Conservation (phyloP, 352 stramenopile genomes). For the Globisporangium orthogonon region DNA sequence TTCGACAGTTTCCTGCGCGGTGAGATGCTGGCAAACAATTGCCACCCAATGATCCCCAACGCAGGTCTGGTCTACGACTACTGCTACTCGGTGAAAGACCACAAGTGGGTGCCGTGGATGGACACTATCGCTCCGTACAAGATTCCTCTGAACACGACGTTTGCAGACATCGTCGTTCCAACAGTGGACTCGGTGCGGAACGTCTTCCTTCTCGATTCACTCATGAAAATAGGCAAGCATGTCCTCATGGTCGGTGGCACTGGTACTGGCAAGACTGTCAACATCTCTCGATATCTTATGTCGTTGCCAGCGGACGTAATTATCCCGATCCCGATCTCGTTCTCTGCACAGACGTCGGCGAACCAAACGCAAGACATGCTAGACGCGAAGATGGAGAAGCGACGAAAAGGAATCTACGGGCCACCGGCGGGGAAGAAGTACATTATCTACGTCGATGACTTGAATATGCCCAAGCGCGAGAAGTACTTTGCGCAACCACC, state of each 20-base stretch:
- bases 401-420: constrained; percentile 90
- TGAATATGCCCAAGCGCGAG: constrained; percentile 95
- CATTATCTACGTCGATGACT: constrained; percentile 93
- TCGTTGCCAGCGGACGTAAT: constrained; percentile 79
- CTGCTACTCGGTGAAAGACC: constrained; percentile 79
- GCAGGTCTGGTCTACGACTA: constrained; percentile 88
- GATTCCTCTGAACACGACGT: constrained; percentile 62
- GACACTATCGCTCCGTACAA: constrained; percentile 86
- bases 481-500: constrained; percentile 93
- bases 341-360: constrained; percentile 89
- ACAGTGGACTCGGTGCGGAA: constrained; percentile 92
- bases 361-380: constrained; percentile 92
- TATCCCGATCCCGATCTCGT: constrained; percentile 89
- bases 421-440: constrained; percentile 89
- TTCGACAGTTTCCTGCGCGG: constrained; percentile 88
- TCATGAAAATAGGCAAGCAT: constrained; percentile 84
- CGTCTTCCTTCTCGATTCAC: constrained; percentile 86
- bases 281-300: constrained; percentile 88
- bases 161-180: constrained; percentile 91
- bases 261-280: constrained; percentile 94
- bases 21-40: constrained; percentile 75
- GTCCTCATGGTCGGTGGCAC: constrained; percentile 93
- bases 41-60: constrained; percentile 42
- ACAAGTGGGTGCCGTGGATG: constrained; percentile 93
- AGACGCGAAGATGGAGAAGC: constrained; percentile 91